Base-by-base conservation (phyloP, 129 eudicot species). In the Flaveria bidentis region DNA sequence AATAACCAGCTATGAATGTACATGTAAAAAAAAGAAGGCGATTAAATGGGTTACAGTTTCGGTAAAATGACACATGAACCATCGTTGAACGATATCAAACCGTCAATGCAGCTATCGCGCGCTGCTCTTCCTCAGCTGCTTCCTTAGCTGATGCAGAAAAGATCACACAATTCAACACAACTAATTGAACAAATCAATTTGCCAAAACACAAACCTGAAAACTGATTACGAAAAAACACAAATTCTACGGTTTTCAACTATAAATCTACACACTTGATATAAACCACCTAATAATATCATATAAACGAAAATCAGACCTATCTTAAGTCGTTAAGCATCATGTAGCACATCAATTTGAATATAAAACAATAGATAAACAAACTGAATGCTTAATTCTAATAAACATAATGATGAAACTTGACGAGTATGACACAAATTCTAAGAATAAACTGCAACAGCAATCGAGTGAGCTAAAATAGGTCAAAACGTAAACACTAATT, bases 11-110 rank as follows among this genome's bases (percentile, higher is more conserved):
- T 52, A 36, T 56, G 9, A 12, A 47, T 0, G 61, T 16, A 18
- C 20, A 33, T 0, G 28, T 25, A 26, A 8, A 74, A 23, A 23
- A 20, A 62, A 7, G 8, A 18, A 50, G 13, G 4, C 0, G 28
- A 23, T 9, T 26, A 41, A 41, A 64, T 15, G 62, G 66, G 10
- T 66, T 80, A 80, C 83, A 73, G 79, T 80, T 80, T 53, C 83
- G 83, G 50, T 80, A 80, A 80, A 73, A 73, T 0, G 61, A 5
- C 7, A 73, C 79, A 14, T 80, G 79, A 46, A 80, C 83, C 83
- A 80, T 80, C 6, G 62, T 65, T 53, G 50, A 4, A 51, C 9
- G 25, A 20, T 22, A 66, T 62, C 65, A 60, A 49, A 49, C 53
- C 2, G 5, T 78, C 76, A 17, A 60, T 49, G 2, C 41, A 45